These are phyloP conservation scores for Botrytis byssoidea DNA, from an alignment of 2,329 filamentous ascomycete genomes.

Conservation along the genomic window DNA sequence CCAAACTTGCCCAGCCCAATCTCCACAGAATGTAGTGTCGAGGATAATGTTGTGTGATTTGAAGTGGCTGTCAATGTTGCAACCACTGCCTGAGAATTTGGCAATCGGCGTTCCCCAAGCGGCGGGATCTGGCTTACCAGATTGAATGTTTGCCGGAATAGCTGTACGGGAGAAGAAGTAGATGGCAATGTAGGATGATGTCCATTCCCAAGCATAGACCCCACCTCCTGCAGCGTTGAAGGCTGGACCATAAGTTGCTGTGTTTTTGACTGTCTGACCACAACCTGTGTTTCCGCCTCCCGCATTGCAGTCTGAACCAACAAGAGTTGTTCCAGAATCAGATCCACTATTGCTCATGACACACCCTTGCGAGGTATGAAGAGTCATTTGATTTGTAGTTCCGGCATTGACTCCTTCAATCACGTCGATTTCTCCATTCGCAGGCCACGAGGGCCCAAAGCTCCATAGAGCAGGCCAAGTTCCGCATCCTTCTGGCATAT, in stretches of 20 bases:
- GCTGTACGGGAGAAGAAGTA: slow-evolving; percentile 74
- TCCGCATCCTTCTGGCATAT: slow-evolving; percentile 60
- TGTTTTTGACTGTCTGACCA: slow-evolving; percentile 50
- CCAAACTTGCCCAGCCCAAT: slow-evolving; percentile 79
- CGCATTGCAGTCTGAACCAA: slow-evolving; percentile 56
- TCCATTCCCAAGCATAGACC: slow-evolving; percentile 77
- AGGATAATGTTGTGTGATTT: slow-evolving; percentile 72
- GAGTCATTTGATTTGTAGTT: slow-evolving; percentile 58
- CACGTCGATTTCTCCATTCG: slow-evolving; percentile 73
- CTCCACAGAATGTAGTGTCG: slow-evolving; percentile 80
- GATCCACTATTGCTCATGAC: slow-evolving; percentile 51
- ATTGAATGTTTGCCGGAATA: slow-evolving; percentile 63
- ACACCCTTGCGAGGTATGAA: slow-evolving; percentile 66
- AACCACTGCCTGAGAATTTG: slow-evolving; percentile 65
- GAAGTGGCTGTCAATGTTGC: slow-evolving; percentile 71
- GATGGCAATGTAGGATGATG: slow-evolving; percentile 65
- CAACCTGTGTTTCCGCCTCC: slow-evolving; percentile 56
- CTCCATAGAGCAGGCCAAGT: slow-evolving; percentile 58
- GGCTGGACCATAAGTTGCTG: slow-evolving; percentile 60
- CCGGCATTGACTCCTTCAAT: slow-evolving; percentile 73
- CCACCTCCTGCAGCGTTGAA: slow-evolving; percentile 72
- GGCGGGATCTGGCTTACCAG: slow-evolving; percentile 57
- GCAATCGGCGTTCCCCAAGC: slow-evolving; percentile 69
- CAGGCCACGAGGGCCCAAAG: slow-evolving; percentile 68
- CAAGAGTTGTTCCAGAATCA: slow-evolving; percentile 47